A percentile compares a stretch with the other conserved stretches of the same genome.
phyloP scores from a whole-genome alignment of 495 filamentous ascomycete species.

The Letharia lupina region DNA sequence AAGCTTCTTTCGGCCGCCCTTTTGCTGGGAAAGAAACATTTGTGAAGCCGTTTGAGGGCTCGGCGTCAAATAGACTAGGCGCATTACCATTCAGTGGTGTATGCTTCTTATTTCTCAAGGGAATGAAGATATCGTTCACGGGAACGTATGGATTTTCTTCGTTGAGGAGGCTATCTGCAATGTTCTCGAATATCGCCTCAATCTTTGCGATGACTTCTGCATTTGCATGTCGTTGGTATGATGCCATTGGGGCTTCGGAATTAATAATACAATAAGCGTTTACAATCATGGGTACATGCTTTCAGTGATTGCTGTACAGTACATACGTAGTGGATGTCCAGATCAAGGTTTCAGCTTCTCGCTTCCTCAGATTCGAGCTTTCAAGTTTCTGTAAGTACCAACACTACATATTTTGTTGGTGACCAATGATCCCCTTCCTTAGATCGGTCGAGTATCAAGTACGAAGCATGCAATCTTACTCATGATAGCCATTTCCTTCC shows the following conservation, averaged over 20 bases:
- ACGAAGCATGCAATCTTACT: not conserved
- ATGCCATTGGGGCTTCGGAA: constrained; percentile 1
- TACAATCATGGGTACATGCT: not conserved
- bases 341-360: not conserved
- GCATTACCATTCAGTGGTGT: not conserved
- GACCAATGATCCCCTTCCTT: not conserved
- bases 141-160: constrained; percentile 14
- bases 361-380: not conserved
- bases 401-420: not conserved
- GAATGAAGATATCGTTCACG: constrained; percentile 14
- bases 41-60: not conserved
- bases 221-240: not conserved
- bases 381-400: not conserved
- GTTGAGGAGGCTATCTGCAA: constrained; percentile 12
- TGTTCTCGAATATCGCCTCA: constrained; percentile 12
- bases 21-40: constrained; percentile 48
- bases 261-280: not conserved
- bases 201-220: constrained; percentile 17
- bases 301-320: not conserved
- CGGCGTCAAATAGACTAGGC: not conserved
- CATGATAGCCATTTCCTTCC: not conserved
- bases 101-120: constrained; percentile 14
- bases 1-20: constrained; percentile 47
- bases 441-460: not conserved
- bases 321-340: not conserved